Evolutionary conservation across 208 protist species (phyloP).

Genomic region (Acanthamoeba lenticulata): DNA sequence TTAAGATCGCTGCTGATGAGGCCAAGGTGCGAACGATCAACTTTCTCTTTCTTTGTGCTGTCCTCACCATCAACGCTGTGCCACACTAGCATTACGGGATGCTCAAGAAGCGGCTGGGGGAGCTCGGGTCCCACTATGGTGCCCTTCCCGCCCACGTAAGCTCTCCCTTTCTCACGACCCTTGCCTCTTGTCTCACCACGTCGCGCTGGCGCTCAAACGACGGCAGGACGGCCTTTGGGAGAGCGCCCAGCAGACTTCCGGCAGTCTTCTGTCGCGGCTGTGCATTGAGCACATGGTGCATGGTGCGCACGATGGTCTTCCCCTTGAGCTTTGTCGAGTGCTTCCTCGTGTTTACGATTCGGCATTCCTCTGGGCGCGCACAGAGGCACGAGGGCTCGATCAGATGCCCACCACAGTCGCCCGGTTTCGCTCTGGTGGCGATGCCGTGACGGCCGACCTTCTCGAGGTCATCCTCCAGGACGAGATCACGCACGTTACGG

Average conservation of each 20-base stretch:
- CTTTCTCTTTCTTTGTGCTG: neutral
- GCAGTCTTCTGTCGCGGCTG: slow-evolving; percentile 18
- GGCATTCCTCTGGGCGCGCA: neutral
- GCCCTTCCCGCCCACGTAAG: slow-evolving; percentile 56
- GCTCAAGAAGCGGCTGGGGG: slow-evolving; percentile 12
- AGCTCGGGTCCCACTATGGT: slow-evolving; percentile 48
- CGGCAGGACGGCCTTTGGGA: slow-evolving; percentile 55
- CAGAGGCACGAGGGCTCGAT: slow-evolving; percentile 53
- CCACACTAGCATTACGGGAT: slow-evolving; percentile 11
- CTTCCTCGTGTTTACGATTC: neutral
- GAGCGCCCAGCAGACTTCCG: slow-evolving; percentile 24
- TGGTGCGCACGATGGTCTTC: neutral
- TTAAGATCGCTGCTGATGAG: slow-evolving; percentile 50
- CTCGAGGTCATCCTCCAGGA: slow-evolving; percentile 46
- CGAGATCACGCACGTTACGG: slow-evolving; percentile 51
- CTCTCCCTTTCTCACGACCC: neutral
- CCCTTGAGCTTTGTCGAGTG: neutral
- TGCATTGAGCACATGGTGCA: slow-evolving; percentile 66
- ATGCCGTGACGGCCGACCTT: slow-evolving; percentile 4
- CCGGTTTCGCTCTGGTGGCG: slow-evolving; percentile 49
- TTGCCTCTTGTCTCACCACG: neutral
- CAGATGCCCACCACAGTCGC: slow-evolving; percentile 28
- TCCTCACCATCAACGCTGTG: neutral
- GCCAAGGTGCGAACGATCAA: neutral
- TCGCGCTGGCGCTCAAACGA: neutral